Evolutionary conservation across 2,329 filamentous ascomycete species (phyloP).

Genomic region (Fusarium sp.): DNA sequence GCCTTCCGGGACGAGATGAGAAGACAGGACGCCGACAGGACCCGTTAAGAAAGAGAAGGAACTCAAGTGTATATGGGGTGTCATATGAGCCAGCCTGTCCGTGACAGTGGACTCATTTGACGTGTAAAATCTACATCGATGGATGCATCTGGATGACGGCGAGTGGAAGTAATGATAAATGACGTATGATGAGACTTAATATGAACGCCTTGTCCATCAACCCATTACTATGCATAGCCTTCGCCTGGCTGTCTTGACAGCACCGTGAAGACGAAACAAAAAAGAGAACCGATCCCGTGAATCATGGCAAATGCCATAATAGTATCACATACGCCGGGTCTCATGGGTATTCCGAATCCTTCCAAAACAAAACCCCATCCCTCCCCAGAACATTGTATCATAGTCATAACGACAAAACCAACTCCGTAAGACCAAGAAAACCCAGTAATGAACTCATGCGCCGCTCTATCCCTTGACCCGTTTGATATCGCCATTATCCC

Average conservation of each 20-base stretch:
- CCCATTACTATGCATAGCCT: background rate
- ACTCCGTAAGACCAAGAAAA: slow-evolving; percentile 24
- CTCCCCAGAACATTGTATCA: slow-evolving; percentile 23
- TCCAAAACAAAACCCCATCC: slow-evolving; percentile 20
- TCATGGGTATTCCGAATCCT: slow-evolving; percentile 41
- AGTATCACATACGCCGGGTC: slow-evolving; percentile 33
- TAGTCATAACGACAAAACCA: slow-evolving; percentile 12
- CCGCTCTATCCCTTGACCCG: slow-evolving; percentile 32
- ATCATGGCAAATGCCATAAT: slow-evolving; percentile 25
- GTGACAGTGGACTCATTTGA: background rate
- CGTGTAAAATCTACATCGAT: slow-evolving; percentile 26
- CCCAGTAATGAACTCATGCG: slow-evolving; percentile 1
- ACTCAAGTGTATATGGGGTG: background rate
- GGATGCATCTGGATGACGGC: slow-evolving; percentile 11
- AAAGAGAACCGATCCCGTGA: slow-evolving; percentile 13
- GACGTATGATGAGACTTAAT: slow-evolving; percentile 40
- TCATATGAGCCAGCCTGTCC: background rate
- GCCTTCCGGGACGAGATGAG: slow-evolving; percentile 60
- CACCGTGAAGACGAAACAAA: slow-evolving; percentile 8
- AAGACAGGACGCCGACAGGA: slow-evolving; percentile 55
- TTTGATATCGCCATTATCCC: slow-evolving; percentile 29
- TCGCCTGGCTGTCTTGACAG: background rate
- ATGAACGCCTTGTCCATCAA: slow-evolving; percentile 36
- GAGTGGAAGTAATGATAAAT: slow-evolving; percentile 37
- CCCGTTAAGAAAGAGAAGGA: slow-evolving; percentile 24